These are phyloP conservation scores for Epichloe coenophiala DNA, from an alignment of 2,329 filamentous ascomycete genomes.

Conservation along the genomic window DNA sequence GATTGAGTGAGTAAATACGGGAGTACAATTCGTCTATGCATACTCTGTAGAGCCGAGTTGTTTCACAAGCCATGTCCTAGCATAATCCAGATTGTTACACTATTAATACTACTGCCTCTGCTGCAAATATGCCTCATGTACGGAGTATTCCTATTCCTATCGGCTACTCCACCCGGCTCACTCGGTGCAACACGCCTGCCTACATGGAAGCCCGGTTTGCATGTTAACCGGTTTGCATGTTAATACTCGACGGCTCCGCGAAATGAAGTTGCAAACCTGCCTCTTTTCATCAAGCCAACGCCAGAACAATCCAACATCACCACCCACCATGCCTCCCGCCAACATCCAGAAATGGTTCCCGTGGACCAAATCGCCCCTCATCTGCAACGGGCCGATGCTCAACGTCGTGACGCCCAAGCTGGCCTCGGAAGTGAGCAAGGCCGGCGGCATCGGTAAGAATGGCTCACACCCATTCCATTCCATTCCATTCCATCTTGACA, in stretches of 20 bases:
- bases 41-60: neutral
- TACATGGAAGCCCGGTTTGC: neutral
- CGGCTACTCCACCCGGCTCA: neutral
- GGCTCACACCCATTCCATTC: neutral
- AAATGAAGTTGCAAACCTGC: neutral
- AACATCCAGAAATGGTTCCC: conserved; percentile 17
- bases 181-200: neutral
- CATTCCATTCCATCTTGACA: too few species aligned
- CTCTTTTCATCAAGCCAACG: neutral
- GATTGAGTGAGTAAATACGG: neutral
- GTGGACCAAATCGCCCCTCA: conserved; percentile 16
- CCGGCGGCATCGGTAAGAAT: conserved; percentile 23
- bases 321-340: conserved; percentile 12
- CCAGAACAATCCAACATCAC: neutral
- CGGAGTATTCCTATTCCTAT: too few species aligned
- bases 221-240: too few species aligned
- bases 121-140: neutral
- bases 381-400: conserved; percentile 25
- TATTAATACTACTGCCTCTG: neutral
- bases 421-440: conserved; percentile 24
- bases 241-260: neutral
- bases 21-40: too few species aligned
- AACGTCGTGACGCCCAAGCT: conserved; percentile 19
- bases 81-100: neutral
- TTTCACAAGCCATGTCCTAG: too few species aligned